phyloP scores from a whole-genome alignment of 805 yeast species.

The Candida cerambycidarum region DNA sequence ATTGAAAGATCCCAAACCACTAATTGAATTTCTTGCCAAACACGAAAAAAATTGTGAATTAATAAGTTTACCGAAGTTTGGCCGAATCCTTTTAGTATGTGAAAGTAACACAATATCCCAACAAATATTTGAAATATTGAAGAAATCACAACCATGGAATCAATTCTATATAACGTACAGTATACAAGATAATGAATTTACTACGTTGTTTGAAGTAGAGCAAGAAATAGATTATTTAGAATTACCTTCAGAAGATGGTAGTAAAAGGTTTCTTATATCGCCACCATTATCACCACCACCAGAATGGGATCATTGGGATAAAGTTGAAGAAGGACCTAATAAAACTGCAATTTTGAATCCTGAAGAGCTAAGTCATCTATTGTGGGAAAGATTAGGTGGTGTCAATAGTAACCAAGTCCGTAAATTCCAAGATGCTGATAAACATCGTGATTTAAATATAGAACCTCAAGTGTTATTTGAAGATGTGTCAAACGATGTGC shows the following conservation, averaged over 20 bases:
- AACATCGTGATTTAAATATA: conserved; percentile 20
- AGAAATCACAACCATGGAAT: conserved; percentile 16
- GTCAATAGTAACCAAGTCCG: conserved; percentile 35
- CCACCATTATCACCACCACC: conserved; percentile 47
- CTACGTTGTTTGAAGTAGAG: conserved; percentile 11
- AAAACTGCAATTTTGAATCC: conserved; percentile 35
- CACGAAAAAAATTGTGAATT: conserved; percentile 29
- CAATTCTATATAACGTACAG: conserved; percentile 28
- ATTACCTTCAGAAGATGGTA: conserved; percentile 39
- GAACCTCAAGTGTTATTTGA: conserved; percentile 39
- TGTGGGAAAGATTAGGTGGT: conserved; percentile 47
- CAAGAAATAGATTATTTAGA: conserved; percentile 31
- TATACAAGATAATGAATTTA: conserved; percentile 31
- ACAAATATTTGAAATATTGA: conserved; percentile 19
- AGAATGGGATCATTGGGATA: conserved; percentile 45
- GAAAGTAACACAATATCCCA: conserved; percentile 22
- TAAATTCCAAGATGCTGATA: conserved; percentile 20
- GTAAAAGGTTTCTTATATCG: conserved; percentile 40
- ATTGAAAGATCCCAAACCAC: conserved; percentile 25
- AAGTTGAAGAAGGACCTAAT: conserved; percentile 43
- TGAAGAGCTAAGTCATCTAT: conserved; percentile 39
- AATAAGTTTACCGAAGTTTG: conserved; percentile 32
- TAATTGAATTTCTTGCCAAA: conserved; percentile 27
- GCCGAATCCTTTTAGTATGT: conserved; percentile 35
- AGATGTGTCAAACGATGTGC: conserved; percentile 37